Percentiles rank a stretch among this genome's conserved stretches.
Evolutionary conservation across 2,329 filamentous ascomycete genomes (phyloP).

Genomic region (Cladosporium sp.): DNA sequence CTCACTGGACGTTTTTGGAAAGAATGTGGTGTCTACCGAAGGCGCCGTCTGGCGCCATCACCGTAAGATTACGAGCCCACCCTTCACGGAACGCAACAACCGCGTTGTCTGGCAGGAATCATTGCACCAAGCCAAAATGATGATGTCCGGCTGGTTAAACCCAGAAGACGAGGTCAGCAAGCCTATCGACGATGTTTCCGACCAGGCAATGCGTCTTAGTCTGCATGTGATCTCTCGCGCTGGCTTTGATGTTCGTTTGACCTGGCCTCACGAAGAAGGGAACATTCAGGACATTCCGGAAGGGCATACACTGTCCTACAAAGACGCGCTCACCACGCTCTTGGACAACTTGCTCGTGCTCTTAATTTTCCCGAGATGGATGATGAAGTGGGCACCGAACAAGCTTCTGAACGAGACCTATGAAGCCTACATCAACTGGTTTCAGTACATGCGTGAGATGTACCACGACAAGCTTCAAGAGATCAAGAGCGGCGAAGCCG

Average conservation of each 20-base stretch:
- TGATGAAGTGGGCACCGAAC: slow-evolving; percentile 51
- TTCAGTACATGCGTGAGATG: slow-evolving; percentile 65
- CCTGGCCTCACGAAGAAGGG: slow-evolving; percentile 53
- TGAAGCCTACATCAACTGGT: slow-evolving; percentile 58
- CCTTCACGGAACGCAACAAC: slow-evolving; percentile 74
- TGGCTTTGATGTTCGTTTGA: slow-evolving; percentile 60
- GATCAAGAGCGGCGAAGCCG: slow-evolving; percentile 34
- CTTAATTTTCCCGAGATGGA: slow-evolving; percentile 54
- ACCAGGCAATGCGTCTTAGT: slow-evolving; percentile 61
- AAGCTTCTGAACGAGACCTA: slow-evolving; percentile 49
- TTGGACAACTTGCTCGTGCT: slow-evolving; percentile 61
- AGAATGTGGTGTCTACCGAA: slow-evolving; percentile 67
- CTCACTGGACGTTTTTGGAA: slow-evolving; percentile 59
- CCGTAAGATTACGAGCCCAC: slow-evolving; percentile 64
- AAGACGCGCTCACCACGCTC: slow-evolving; percentile 55
- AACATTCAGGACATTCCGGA: slow-evolving; percentile 30
- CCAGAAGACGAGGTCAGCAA: slow-evolving; percentile 35
- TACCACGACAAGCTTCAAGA: slow-evolving; percentile 57
- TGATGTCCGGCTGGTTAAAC: slow-evolving; percentile 56
- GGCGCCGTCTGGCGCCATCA: slow-evolving; percentile 67
- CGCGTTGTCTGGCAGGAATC: slow-evolving; percentile 60
- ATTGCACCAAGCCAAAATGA: slow-evolving; percentile 57
- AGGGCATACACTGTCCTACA: slow-evolving; percentile 62
- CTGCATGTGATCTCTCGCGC: slow-evolving; percentile 61
- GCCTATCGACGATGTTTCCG: slow-evolving; percentile 54